Evolutionary conservation across 2,329 filamentous ascomycete genomes (phyloP).

Genomic region (Malbranchea cinnamomea): DNA sequence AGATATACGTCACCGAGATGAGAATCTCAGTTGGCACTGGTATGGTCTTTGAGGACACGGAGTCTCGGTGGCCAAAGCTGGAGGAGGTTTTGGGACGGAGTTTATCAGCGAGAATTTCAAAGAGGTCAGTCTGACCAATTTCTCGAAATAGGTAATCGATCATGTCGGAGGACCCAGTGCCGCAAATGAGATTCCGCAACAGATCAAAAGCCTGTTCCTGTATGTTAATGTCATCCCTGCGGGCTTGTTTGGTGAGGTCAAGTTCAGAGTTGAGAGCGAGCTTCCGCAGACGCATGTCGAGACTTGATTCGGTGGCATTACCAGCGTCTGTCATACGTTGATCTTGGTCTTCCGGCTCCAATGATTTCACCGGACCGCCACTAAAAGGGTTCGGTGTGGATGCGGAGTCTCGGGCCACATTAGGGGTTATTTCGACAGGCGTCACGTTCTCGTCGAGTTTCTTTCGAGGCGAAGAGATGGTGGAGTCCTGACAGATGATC

Average conservation of each 20-base stretch:
- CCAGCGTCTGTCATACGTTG: constrained; percentile 22
- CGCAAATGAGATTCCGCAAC: constrained; percentile 74
- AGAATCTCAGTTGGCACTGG: constrained; percentile 48
- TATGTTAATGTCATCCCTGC: constrained; percentile 65
- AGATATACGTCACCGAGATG: constrained; percentile 60
- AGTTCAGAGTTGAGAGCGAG: constrained; percentile 47
- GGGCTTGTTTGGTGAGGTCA: constrained; percentile 50
- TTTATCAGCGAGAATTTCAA: constrained; percentile 67
- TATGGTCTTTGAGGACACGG: constrained; percentile 13
- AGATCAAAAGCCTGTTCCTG: constrained; percentile 87
- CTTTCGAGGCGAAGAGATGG: constrained; percentile 15
- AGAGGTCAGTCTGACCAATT: constrained; percentile 62
- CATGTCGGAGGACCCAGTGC: constrained; percentile 48
- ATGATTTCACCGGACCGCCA: constrained; percentile 10
- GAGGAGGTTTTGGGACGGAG: constrained; percentile 39
- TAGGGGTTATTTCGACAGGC: constrained; percentile 27
- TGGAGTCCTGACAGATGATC: constrained; percentile 49
- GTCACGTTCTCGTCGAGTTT: constrained; percentile 17
- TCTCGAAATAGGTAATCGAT: constrained; percentile 69
- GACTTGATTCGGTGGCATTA: constrained; percentile 26
- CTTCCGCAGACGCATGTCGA: constrained; percentile 25
- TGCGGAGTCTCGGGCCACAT: constrained; percentile 45
- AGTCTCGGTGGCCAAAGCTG: constrained; percentile 14
- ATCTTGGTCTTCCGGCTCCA: constrained; percentile 15
- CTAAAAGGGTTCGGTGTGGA: constrained; percentile 41